Base-by-base conservation (phyloP, 805 yeast genomes). In the Helenozyma baotianmanensis region DNA sequence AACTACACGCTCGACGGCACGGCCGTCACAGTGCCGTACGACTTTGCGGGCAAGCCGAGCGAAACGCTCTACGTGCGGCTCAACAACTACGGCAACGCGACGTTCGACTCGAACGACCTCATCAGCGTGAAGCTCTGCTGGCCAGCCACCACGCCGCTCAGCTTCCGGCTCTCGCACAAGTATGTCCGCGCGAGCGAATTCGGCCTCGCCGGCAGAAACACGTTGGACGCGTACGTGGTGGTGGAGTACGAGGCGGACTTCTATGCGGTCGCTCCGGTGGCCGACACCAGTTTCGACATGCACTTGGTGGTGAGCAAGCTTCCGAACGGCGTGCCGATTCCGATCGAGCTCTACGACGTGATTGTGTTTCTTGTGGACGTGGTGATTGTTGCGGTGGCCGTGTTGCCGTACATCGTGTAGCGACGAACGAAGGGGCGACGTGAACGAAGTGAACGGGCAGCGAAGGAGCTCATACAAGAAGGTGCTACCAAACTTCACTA, bases 41-140 rank as follows among this genome's bases (percentile, higher is more conserved):
- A 46, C 18, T 31, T 30, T n/a, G 14, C 26, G 3, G n/a, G 21
- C 2, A 35, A 39, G 15, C 38, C 42, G 2, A 10, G 9, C 10
- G 35, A 45, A 17, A 32, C 22, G 21, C 36, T 64, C 9, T 40
- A 57, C 14, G 60, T 66, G 14, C 46, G 48, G 28, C 21, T 66
- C 13, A 64, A 64, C 41, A 64, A 64, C 35, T 63, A 62, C 42
- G 33, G 40, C 17, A 52, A 60, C 39, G 15, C 31, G 4, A 47
- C 58, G 1, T 61, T 49, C 26, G 38, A 27, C 16, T 33, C 48
- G 17, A 42, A 43, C 29, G 51, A 47, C 28, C 21, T 44, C 25
- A 30, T 47, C 34, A 35, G 35, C 25, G 47, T 45, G 14, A 47
- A 47, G 29, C 26, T 47, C 12, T 47, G 51, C 38, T 47, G 51